Conservation (phyloP, 148 eudicot genomes). For the Chenopodium formosanum region DNA sequence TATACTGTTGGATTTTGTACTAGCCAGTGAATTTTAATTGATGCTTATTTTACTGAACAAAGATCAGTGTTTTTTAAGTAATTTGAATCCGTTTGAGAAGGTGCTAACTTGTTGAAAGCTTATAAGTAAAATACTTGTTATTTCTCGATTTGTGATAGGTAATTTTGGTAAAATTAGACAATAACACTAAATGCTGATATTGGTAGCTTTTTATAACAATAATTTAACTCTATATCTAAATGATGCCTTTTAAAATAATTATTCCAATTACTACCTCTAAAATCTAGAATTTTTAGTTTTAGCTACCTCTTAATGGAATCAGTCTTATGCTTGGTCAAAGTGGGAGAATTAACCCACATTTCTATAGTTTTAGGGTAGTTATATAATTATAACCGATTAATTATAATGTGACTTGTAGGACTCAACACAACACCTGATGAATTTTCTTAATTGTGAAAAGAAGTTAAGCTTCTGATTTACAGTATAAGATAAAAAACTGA, state of each 20-base stretch:
- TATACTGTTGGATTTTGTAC: no score
- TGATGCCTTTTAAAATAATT: no score
- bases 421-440: background rate
- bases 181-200: background rate
- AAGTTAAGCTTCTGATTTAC: no score
- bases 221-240: no score
- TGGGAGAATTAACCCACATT: background rate
- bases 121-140: background rate
- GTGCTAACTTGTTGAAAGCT: background rate
- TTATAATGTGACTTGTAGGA: background rate
- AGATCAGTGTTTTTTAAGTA: background rate
- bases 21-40: no score
- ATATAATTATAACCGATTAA: background rate
- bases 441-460: background rate
- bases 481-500: background rate
- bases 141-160: background rate
- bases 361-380: background rate
- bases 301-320: background rate
- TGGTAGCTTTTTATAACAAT: background rate
- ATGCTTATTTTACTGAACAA: background rate
- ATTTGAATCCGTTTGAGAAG: background rate
- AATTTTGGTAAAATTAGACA: background rate
- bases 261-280: background rate
- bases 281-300: background rate
- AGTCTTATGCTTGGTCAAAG: background rate